phyloP scores from a whole-genome alignment of 139 green algal species.

The Micractinium sp. region DNA sequence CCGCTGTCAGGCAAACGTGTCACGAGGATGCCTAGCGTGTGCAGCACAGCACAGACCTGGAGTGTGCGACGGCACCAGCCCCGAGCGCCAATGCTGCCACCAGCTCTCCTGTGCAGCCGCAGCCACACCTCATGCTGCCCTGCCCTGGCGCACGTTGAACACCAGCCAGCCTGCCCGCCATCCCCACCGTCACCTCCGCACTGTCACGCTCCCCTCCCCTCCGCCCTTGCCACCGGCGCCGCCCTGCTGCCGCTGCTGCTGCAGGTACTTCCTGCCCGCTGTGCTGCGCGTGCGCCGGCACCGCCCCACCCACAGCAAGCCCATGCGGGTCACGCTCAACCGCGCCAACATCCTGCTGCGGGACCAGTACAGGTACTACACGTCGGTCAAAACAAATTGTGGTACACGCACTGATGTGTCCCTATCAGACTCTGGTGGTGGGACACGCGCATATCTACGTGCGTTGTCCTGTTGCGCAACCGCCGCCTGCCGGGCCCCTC shows the following conservation, averaged over 20 bases:
- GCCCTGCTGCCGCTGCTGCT: not conserved
- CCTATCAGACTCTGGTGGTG: too few species aligned
- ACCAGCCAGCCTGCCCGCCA: not conserved
- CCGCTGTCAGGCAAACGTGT: too few species aligned
- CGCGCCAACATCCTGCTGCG: slow-evolving; percentile 62
- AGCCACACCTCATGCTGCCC: too few species aligned
- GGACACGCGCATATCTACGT: too few species aligned
- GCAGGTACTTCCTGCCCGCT: slow-evolving; percentile 38
- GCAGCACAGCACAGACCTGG: too few species aligned
- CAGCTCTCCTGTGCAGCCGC: not conserved
- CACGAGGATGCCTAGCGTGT: too few species aligned
- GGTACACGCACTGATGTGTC: too few species aligned
- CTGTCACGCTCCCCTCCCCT: not conserved
- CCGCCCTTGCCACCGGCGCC: not conserved
- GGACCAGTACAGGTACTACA: slow-evolving; percentile 31
- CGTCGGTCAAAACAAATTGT: too few species aligned
- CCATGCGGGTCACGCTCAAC: slow-evolving; percentile 43
- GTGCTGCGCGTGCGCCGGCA: slow-evolving; percentile 40
- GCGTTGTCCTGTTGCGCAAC: not conserved
- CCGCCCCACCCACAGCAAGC: slow-evolving; percentile 17
- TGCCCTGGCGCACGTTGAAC: too few species aligned
- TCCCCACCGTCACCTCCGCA: too few species aligned
- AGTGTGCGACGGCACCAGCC: too few species aligned
- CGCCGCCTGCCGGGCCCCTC: not conserved
- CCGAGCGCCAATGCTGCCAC: not conserved